These are phyloP conservation scores for Vitis hybrid DNA, from an alignment of 177 flowering plant genomes.

Conservation along the genomic window DNA sequence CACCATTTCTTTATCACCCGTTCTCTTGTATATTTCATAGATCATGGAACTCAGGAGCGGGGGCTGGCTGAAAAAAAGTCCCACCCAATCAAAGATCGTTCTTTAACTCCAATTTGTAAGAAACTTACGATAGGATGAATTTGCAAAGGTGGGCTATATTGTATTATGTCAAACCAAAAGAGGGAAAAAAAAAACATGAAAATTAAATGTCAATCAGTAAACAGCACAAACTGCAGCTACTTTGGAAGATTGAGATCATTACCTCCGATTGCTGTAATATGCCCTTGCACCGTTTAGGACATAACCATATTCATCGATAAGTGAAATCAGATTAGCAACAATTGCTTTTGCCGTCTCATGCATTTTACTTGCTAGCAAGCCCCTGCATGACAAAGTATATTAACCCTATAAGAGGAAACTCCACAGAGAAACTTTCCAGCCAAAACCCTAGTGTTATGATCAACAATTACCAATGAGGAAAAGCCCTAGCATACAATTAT, in stretches of 20 bases:
- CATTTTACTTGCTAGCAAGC: constrained; percentile 88
- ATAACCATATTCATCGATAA: constrained; percentile 63
- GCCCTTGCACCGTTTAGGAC: constrained; percentile 84
- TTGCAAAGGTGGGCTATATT: background rate
- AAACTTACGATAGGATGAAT: background rate
- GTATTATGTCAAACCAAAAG: background rate
- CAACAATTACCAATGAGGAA: no score
- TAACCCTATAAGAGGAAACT: background rate
- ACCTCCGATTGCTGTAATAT: constrained; percentile 92
- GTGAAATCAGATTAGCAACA: constrained; percentile 65
- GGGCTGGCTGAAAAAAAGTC: constrained; percentile 45
- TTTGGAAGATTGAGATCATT: constrained; percentile 1
- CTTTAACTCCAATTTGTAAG: background rate
- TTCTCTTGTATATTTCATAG: constrained; percentile 32
- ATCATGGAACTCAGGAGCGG: constrained; percentile 57
- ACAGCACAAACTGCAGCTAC: no score
- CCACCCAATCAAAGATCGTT: background rate
- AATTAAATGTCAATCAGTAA: no score
- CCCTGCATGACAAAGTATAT: constrained; percentile 48
- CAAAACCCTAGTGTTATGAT: no score
- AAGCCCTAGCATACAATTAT: no score
- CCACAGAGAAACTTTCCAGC: background rate
- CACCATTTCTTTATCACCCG: constrained; percentile 37
- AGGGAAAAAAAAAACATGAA: background rate
- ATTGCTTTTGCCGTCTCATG: constrained; percentile 80